Percentiles rank a stretch among this genome's conserved stretches.
Evolutionary conservation across 768 basidiomycete genomes (phyloP).

Genomic region (Lentinula sp.): DNA sequence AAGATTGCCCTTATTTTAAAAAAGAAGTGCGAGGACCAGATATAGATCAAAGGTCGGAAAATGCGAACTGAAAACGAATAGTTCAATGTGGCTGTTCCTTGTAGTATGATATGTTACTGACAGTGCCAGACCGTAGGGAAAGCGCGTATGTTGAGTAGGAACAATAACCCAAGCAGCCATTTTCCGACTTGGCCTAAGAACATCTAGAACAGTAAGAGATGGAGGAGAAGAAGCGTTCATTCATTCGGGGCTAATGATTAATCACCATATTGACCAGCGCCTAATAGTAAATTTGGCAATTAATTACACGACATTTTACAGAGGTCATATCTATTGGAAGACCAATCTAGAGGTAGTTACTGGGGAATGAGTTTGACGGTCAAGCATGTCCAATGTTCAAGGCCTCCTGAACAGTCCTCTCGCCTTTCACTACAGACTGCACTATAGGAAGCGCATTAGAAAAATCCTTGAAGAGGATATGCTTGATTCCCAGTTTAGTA

Average conservation of each 20-base stretch:
- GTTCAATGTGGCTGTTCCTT: neutral
- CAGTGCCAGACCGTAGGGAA: slow-evolving; percentile 6
- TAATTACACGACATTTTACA: no score
- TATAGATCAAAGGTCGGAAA: slow-evolving; percentile 38
- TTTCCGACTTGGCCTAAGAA: neutral
- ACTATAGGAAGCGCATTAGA: slow-evolving; percentile 53
- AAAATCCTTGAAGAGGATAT: slow-evolving; percentile 76
- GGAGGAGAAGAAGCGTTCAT: neutral
- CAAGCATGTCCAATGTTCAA: slow-evolving; percentile 7
- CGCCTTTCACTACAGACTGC: slow-evolving; percentile 63
- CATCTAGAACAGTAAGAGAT: no score
- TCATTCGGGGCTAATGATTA: neutral
- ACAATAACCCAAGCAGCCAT: neutral
- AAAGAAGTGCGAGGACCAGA: slow-evolving; percentile 24
- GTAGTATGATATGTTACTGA: neutral
- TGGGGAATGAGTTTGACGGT: neutral
- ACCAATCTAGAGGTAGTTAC: no score
- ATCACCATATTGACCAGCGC: no score
- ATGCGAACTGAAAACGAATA: slow-evolving; percentile 27
- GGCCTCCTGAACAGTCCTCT: slow-evolving; percentile 54
- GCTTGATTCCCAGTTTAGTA: slow-evolving; percentile 68
- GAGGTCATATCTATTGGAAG: no score
- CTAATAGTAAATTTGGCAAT: no score
- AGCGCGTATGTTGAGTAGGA: slow-evolving; percentile 4
- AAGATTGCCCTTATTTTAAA: slow-evolving; percentile 32